Evolutionary conservation across 2,329 filamentous ascomycete species (phyloP).

Genomic region (Thelonectria olida): DNA sequence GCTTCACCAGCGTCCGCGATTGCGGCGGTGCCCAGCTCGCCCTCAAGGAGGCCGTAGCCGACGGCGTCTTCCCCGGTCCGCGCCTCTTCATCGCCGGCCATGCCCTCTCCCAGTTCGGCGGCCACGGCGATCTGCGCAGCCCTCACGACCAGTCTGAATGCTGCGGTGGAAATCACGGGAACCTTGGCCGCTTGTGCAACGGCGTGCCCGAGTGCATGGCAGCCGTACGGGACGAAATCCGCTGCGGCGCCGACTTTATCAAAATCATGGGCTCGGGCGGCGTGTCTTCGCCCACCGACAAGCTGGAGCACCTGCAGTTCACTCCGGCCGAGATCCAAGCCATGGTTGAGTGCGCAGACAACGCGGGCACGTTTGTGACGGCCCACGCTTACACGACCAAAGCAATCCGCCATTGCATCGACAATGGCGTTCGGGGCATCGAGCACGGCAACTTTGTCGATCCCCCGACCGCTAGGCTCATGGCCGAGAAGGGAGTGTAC

Average conservation of each 20-base stretch:
- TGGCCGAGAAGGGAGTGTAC: conserved; percentile 58
- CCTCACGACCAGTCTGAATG: conserved; percentile 50
- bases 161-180: conserved; percentile 51
- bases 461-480: conserved; percentile 53
- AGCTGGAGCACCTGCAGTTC: conserved; percentile 63
- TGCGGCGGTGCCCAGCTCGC: conserved; percentile 64
- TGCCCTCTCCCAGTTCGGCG: conserved; percentile 65
- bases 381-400: conserved; percentile 65
- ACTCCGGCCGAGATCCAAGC: conserved; percentile 63
- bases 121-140: conserved; percentile 61
- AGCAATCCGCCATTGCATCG: conserved; percentile 60
- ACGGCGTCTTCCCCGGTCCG: conserved; percentile 62
- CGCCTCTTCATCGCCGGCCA: conserved; percentile 63
- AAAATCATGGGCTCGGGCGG: conserved; percentile 70
- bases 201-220: conserved; percentile 63
- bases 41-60: conserved; percentile 63
- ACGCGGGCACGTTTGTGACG: conserved; percentile 62
- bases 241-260: conserved; percentile 66
- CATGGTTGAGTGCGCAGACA: conserved; percentile 58
- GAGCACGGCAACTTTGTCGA: conserved; percentile 54
- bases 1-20: conserved; percentile 67
- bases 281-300: conserved; percentile 63
- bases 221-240: conserved; percentile 61
- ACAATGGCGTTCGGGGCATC: conserved; percentile 58
- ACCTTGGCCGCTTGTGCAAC: conserved; percentile 57